These are phyloP conservation scores for Aeschynomene evenia DNA, from an alignment of 306 rosid species.

Conservation along the genomic window DNA sequence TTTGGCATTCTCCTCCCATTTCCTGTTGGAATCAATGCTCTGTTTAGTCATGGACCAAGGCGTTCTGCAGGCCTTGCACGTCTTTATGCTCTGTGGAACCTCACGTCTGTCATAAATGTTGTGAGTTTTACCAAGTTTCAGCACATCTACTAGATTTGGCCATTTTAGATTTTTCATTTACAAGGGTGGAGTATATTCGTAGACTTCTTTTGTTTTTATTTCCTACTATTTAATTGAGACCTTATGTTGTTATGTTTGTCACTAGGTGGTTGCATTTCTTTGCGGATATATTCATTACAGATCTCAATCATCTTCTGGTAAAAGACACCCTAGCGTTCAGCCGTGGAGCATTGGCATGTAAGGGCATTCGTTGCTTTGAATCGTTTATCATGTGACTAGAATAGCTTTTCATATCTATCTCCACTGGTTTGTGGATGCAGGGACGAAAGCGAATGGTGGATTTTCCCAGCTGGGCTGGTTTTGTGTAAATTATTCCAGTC, in stretches of 20 bases:
- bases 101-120: slow-evolving; percentile 80
- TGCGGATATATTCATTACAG: slow-evolving; percentile 85
- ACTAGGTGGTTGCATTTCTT: slow-evolving; percentile 85
- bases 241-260: slow-evolving; percentile 14
- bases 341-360: slow-evolving; percentile 90
- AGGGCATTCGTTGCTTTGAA: slow-evolving; percentile 37
- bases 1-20: slow-evolving; percentile 91
- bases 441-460: slow-evolving; percentile 99
- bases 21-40: slow-evolving; percentile 99
- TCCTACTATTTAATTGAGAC: neutral
- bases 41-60: slow-evolving; percentile 97
- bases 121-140: slow-evolving; percentile 56
- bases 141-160: slow-evolving; percentile 7
- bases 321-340: slow-evolving; percentile 61
- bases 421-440: slow-evolving; percentile 44
- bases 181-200: neutral
- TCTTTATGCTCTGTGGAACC: slow-evolving; percentile 87
- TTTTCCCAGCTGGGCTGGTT: slow-evolving; percentile 80
- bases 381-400: neutral
- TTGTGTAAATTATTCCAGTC: slow-evolving; percentile 87
- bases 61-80: slow-evolving; percentile 99
- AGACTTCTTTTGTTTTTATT: neutral
- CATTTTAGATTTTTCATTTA: neutral
- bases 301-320: slow-evolving; percentile 60
- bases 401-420: slow-evolving; percentile 2